Evolutionary conservation across 345 rosid genomes (phyloP).

Genomic region (Pistacia vera): DNA sequence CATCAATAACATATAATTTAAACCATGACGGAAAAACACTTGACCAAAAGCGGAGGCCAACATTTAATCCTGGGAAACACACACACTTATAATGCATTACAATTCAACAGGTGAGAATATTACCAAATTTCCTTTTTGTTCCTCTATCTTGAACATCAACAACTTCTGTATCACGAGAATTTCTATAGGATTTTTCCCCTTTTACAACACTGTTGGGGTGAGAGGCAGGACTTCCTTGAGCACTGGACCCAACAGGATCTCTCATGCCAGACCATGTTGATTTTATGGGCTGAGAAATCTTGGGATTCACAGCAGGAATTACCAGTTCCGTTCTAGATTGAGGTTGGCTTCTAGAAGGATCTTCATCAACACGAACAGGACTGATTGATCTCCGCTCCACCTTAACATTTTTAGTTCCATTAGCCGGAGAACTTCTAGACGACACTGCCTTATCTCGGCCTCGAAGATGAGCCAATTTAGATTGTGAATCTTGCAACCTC

Average conservation of each 20-base stretch:
- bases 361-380: constrained; percentile 28
- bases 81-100: background rate
- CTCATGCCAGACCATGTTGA: constrained; percentile 28
- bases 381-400: constrained; percentile 36
- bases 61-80: background rate
- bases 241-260: constrained; percentile 24
- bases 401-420: constrained; percentile 35
- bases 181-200: constrained; percentile 41
- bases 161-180: constrained; percentile 35
- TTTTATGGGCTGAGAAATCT: constrained; percentile 38
- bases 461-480: constrained; percentile 62
- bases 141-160: constrained; percentile 50
- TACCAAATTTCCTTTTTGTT: constrained; percentile 75
- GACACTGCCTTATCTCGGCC: constrained; percentile 28
- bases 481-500: constrained; percentile 57
- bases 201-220: constrained; percentile 30
- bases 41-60: background rate
- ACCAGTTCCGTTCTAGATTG: constrained; percentile 46
- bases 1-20: constrained; percentile 11
- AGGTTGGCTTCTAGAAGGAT: constrained; percentile 30
- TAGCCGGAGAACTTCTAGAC: constrained; percentile 24
- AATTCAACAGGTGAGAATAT: constrained; percentile 8
- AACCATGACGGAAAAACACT: background rate
- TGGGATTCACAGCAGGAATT: constrained; percentile 50
- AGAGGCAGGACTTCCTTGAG: constrained; percentile 27